Percentiles rank a stretch among this genome's conserved stretches.
phyloP scores from a whole-genome alignment of 176 grass and related monocot species.

The Avena eriantha region DNA sequence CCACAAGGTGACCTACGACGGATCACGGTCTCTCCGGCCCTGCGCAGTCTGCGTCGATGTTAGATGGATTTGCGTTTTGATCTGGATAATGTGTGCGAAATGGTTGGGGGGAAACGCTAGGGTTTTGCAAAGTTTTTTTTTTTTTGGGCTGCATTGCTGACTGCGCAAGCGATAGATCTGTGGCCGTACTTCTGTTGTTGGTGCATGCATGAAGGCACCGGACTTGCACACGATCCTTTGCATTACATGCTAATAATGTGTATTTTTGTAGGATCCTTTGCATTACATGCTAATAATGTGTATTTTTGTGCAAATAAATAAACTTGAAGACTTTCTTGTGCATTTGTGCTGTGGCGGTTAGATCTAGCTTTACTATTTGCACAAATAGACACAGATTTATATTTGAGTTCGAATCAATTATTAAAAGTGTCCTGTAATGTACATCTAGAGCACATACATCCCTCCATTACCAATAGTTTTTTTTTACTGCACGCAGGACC shows the following conservation, averaged over 20 bases:
- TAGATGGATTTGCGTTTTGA: background rate
- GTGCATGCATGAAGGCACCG: background rate
- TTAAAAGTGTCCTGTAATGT: background rate
- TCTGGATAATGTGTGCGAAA: background rate
- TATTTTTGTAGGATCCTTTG: background rate
- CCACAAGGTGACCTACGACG: slow-evolving; percentile 49
- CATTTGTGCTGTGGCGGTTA: background rate
- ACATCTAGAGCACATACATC: background rate
- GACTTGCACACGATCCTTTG: background rate
- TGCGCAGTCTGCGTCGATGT: background rate
- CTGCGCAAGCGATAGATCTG: background rate
- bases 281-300: background rate
- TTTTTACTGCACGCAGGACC: background rate
- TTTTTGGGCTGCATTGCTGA: background rate
- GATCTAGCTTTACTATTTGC: background rate
- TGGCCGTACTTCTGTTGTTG: background rate
- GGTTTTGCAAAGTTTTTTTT: background rate
- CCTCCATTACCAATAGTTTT: background rate
- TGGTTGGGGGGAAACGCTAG: background rate
- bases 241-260: background rate
- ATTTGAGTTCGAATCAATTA: background rate
- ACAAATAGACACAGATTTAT: background rate
- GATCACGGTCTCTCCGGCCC: background rate
- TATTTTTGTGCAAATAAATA: background rate
- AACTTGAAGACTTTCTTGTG: background rate